phyloP scores from a whole-genome alignment of 176 grass and related monocot genomes.

The Carex kokanica region DNA sequence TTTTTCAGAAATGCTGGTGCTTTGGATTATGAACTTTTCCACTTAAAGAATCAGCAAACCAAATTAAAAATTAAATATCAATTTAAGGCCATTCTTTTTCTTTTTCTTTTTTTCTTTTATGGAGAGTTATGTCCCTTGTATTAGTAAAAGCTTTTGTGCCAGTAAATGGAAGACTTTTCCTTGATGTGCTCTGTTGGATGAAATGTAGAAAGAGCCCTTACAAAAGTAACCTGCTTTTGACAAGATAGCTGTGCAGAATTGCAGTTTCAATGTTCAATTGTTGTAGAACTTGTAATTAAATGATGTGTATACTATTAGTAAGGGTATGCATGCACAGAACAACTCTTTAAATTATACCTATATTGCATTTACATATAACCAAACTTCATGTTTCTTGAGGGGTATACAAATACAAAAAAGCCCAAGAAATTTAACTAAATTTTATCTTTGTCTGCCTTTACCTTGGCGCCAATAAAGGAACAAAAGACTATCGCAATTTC shows the following conservation, averaged over 20 bases:
- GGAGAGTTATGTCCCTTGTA: not conserved
- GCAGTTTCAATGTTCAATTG: not conserved
- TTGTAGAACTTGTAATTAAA: not conserved
- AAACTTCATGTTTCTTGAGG: slow-evolving; percentile 2
- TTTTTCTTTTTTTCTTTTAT: not conserved
- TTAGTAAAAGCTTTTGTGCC: not conserved
- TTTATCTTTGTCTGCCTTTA: not conserved
- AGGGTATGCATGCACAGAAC: not conserved
- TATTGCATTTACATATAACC: not conserved
- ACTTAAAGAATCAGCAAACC: not conserved
- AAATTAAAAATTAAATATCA: not conserved
- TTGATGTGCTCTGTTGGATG: not conserved
- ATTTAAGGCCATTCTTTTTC: not conserved
- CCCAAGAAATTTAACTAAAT: not conserved
- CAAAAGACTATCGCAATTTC: slow-evolving; percentile 58
- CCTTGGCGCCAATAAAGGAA: not conserved
- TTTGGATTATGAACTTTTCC: too few relatives aligned
- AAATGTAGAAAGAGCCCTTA: not conserved
- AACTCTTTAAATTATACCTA: not conserved
- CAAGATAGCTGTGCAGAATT: not conserved
- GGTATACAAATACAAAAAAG: not conserved
- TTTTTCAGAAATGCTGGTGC: not conserved
- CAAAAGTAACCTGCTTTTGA: not conserved
- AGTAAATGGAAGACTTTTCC: not conserved
- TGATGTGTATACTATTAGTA: not conserved